Conservation (phyloP, 2,329 filamentous ascomycete genomes). For the Paecilomyces variotii region DNA sequence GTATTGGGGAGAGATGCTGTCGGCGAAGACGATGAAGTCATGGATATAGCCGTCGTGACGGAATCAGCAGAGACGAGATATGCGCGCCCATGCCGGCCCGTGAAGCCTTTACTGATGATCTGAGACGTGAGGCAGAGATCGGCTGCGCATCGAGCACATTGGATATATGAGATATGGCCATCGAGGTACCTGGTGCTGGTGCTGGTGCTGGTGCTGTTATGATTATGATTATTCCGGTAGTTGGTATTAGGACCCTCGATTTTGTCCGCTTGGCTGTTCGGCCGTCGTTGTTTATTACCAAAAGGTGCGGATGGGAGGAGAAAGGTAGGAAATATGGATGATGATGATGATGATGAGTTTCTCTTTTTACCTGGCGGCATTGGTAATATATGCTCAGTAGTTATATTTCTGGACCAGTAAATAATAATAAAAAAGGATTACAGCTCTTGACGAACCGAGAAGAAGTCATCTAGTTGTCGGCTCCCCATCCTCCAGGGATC, state of each 20-base stretch:
- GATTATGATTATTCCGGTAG: no score
- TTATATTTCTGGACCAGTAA: neutral
- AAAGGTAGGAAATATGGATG: conserved; percentile 43
- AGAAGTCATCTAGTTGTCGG: neutral
- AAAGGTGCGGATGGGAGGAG: conserved; percentile 43
- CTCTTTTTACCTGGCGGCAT: conserved; percentile 9
- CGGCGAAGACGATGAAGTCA: conserved; percentile 19
- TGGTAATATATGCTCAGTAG: neutral
- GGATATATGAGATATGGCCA: conserved; percentile 47
- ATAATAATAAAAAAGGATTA: neutral
- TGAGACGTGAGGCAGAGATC: conserved; percentile 52
- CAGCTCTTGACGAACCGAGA: neutral
- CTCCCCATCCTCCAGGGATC: neutral
- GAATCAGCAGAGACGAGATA: conserved; percentile 50
- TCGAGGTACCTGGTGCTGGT: conserved; percentile 28
- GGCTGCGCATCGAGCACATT: conserved; percentile 51
- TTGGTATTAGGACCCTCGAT: conserved; percentile 11
- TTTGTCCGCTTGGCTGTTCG: conserved; percentile 2
- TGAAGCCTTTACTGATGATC: conserved; percentile 59
- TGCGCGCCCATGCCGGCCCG: conserved; percentile 55
- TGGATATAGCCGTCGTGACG: conserved; percentile 20
- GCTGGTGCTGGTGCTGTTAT: no score
- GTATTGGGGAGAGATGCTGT: conserved; percentile 50
- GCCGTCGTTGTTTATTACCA: conserved; percentile 22
- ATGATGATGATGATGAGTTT: conserved; percentile 5